Conservation (phyloP, 164 flowering plant genomes). For the Aristolochia contorta region DNA sequence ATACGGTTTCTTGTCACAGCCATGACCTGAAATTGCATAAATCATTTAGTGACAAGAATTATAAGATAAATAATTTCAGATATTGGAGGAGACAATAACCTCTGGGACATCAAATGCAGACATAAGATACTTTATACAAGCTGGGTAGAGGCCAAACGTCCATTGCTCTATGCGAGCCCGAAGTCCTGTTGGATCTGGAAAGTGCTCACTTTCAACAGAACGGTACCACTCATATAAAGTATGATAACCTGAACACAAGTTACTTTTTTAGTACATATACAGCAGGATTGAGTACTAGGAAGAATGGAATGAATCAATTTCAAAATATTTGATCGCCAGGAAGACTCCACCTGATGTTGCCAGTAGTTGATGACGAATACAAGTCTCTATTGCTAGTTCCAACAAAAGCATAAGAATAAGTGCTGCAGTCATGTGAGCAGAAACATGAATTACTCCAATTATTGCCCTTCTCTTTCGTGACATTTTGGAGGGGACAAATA, state of each 20-base stretch:
- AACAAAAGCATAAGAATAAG: slow-evolving; percentile 80
- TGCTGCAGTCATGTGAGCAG: slow-evolving; percentile 82
- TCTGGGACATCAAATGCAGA: slow-evolving; percentile 98
- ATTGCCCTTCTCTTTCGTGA: slow-evolving; percentile 63
- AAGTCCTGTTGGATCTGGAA: slow-evolving; percentile 98
- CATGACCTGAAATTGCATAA: slow-evolving; percentile 64
- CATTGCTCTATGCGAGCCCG: slow-evolving; percentile 90
- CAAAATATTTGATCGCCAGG: not conserved
- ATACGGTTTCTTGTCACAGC: slow-evolving; percentile 85
- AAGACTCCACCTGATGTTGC: slow-evolving; percentile 68
- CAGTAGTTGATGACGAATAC: slow-evolving; percentile 73
- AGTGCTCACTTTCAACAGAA: slow-evolving; percentile 78
- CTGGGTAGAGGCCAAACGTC: slow-evolving; percentile 99
- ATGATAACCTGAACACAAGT: slow-evolving; percentile 61
- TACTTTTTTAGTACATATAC: not conserved
- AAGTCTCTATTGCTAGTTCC: slow-evolving; percentile 89
- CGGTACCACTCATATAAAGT: slow-evolving; percentile 94
- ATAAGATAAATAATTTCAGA: not conserved
- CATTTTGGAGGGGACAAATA: slow-evolving; percentile 79
- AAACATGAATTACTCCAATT: slow-evolving; percentile 82
- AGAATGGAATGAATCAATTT: not conserved
- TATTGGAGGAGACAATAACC: slow-evolving; percentile 29
- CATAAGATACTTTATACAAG: slow-evolving; percentile 98
- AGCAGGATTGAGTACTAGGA: not conserved
- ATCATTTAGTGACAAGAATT: slow-evolving; percentile 5